Base-by-base conservation (phyloP, 2,329 filamentous ascomycete species). In the Chalaropsis thielavioides region DNA sequence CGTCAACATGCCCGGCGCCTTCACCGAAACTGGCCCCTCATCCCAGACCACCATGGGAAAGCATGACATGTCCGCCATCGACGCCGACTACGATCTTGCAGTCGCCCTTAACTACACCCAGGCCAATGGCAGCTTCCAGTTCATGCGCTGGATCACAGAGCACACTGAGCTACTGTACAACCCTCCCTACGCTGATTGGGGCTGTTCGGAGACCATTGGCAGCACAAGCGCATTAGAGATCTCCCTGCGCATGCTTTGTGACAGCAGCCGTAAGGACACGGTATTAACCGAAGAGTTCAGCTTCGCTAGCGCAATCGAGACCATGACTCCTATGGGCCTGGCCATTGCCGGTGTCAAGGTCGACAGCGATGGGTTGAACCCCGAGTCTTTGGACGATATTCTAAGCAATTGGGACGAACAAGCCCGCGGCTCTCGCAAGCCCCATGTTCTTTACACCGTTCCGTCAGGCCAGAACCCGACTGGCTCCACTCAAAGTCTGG, bases 31-130 rank as follows among this genome's bases (percentile, higher is more conserved):
- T 38, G 86, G 86, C 64, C 86, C 85, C 0, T 75, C 77, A n/a
- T 74, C 80, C 17, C 77, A 80, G 3, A 71, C 92, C 43, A 83
- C 76, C 24, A 83, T 90, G 22, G 90, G 89, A 59, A 99, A 96
- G 77, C 86, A 96, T 74, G 92, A 96, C 76, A 63, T 66, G 49
- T 66, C 65, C 15, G 69, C 70, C n/a, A 69, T 69, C 31, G 69
- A 69, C 44, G 62, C 60, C 2, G 68, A 69, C 17, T 83, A 82
- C 70, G 94, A 99, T 76, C 83, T 99, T 62, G 84, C 89, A 58
- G 90, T 95, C 68, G 88, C 88, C 0, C 85, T 96, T 73, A 97
- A 99, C 76, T 99, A 99, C 74, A 90, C 89, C 41, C 91, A 96
- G 76, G 86, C 91, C 8, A 85, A 85, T 19, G 94, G 94, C 19